Evolutionary conservation across 768 basidiomycete species (phyloP).

Genomic region (Rhodotorula paludigena): DNA sequence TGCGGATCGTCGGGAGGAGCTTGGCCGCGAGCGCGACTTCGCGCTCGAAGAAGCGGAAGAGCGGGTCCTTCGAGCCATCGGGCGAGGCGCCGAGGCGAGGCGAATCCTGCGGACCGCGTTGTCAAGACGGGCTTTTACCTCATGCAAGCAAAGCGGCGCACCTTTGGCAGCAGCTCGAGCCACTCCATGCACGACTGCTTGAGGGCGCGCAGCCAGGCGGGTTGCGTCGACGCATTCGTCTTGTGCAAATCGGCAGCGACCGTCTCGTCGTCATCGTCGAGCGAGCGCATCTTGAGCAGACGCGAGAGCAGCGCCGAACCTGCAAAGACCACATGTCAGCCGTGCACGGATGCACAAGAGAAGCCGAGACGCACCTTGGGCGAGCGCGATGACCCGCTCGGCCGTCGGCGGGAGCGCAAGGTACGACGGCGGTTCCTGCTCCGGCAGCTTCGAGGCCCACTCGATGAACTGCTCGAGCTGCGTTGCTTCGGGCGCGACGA

Average conservation of each 20-base stretch:
- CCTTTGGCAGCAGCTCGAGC: constrained; percentile 69
- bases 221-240: constrained; percentile 58
- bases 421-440: constrained; percentile 77
- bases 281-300: constrained; percentile 84
- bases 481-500: constrained; percentile 82
- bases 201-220: constrained; percentile 89
- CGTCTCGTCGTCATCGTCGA: constrained; percentile 79
- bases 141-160: constrained; percentile 47
- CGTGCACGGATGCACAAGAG: not conserved
- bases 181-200: constrained; percentile 78
- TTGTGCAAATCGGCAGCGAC: constrained; percentile 49
- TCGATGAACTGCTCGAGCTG: constrained; percentile 82
- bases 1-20: constrained; percentile 70
- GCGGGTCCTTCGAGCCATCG: constrained; percentile 66
- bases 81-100: not conserved
- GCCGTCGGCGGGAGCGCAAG: constrained; percentile 86
- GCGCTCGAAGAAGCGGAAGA: constrained; percentile 80
- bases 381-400: constrained; percentile 80
- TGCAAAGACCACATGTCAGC: constrained; percentile 44
- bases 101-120: constrained; percentile 45
- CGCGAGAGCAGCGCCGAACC: constrained; percentile 77
- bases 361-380: constrained; percentile 19
- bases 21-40: constrained; percentile 76
- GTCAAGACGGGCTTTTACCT: too few species aligned
- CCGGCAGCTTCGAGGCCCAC: constrained; percentile 85